Evolutionary conservation across 1,284 basidiomycete species (phyloP).

Genomic region (Cutaneotrichosporon arboriforme): DNA sequence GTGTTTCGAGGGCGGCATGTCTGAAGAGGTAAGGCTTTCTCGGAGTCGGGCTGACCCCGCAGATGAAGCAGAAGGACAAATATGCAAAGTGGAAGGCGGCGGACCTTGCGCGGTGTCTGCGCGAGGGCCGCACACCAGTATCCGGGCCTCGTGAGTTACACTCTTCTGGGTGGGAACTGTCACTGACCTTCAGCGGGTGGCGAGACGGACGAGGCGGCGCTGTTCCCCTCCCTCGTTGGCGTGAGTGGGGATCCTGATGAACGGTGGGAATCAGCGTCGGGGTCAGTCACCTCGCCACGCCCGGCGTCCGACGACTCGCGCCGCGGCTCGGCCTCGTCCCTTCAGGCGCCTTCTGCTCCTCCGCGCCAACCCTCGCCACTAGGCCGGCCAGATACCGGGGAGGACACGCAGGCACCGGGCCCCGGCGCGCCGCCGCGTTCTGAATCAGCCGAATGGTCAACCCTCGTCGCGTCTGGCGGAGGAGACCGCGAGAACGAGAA

Average conservation of each 20-base stretch:
- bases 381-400: too few relatives aligned
- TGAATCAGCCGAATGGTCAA: slow-evolving; percentile 40
- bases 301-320: not conserved
- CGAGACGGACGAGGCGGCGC: slow-evolving; percentile 8
- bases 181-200: slow-evolving; percentile 24
- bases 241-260: not conserved
- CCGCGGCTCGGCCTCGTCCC: not conserved
- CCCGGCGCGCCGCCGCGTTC: too few relatives aligned
- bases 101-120: slow-evolving; percentile 45
- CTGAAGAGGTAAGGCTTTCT: slow-evolving; percentile 40
- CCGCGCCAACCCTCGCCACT: slow-evolving; percentile 9
- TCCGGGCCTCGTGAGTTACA: slow-evolving; percentile 43
- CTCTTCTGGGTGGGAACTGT: not conserved
- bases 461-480: slow-evolving; percentile 44
- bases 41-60: slow-evolving; percentile 8
- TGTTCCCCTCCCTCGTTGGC: not conserved
- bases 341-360: slow-evolving; percentile 8
- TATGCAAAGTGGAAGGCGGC: slow-evolving; percentile 50
- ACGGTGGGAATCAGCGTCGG: not conserved
- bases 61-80: slow-evolving; percentile 49
- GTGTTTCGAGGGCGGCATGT: slow-evolving; percentile 43
- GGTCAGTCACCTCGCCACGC: not conserved
- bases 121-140: slow-evolving; percentile 41
- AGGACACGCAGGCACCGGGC: too few relatives aligned
- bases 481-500: slow-evolving; percentile 12